Evolutionary conservation across 257 asterid species (phyloP), one percentile per base, ranked within the genome.

Genomic region (Solanum pimpinellifolium): DNA sequence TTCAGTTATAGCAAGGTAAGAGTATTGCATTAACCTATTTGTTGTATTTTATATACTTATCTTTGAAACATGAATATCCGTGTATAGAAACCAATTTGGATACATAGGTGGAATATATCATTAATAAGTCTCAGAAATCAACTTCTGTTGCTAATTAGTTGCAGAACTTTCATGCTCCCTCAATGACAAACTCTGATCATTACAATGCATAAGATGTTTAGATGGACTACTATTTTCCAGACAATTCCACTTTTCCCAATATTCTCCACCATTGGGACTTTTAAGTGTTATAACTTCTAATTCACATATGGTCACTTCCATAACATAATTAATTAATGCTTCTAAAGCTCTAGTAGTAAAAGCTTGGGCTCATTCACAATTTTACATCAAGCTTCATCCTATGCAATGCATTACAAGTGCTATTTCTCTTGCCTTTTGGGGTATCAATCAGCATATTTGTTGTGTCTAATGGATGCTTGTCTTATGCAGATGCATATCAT

Each of bases 1-100:
- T 85, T 90, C 86, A 90, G 88, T 56, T 87, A 87, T 83, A 82
- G 76, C 87, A 88, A 90, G 91, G 91, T 90, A 80, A 20, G 35
- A 59, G 65, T 7, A 41, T 73, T 88, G 41, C 56, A 76, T 11
- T 42, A 35, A 25, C 77, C 37, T 87, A 15, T 84, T 75, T 68
- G n/a, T 21, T 84, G n/a, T 78, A 46, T 25, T 15, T 68, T n/a
- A 23, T n/a, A 11, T n/a, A 16, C 78, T 27, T 62, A 16, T 14
- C 31, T 41, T 29, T 41, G 87, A 65, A 25, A 65, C 76, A 65
- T 10, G 10, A 47, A 47, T 80, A 80, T 47, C 20, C 11, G 8
- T 47, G 27, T 47, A 18, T 47, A 9, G 68, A 44, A 25, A 27
- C 35, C 42, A 46, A 80, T 47, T 21, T 1, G 6, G 41, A 80